phyloP scores from a whole-genome alignment of 1,139 yeast species.

The Pichia sp. region DNA sequence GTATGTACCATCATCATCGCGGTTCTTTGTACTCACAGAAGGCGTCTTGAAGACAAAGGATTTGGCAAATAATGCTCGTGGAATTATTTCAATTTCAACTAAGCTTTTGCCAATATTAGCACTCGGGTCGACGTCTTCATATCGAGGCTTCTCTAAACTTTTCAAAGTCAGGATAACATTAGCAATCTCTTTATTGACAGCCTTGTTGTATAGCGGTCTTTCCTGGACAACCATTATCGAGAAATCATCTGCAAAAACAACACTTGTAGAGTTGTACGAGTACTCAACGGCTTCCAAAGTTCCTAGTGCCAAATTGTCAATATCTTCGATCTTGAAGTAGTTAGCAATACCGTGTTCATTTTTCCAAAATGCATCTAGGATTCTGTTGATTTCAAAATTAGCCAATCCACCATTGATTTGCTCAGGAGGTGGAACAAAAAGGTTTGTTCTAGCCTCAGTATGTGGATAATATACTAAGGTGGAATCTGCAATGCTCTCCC shows the following conservation, averaged over 20 bases:
- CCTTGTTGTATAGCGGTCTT: slow-evolving; percentile 25
- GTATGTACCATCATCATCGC: slow-evolving; percentile 10
- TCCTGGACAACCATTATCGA: slow-evolving; percentile 22
- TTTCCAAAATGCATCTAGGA: slow-evolving; percentile 28
- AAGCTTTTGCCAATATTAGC: slow-evolving; percentile 17
- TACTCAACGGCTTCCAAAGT: slow-evolving; percentile 27
- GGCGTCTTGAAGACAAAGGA: slow-evolving; percentile 25
- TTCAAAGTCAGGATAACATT: slow-evolving; percentile 21
- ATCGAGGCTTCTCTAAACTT: slow-evolving; percentile 15
- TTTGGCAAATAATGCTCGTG: slow-evolving; percentile 18
- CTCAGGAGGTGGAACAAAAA: slow-evolving; percentile 19
- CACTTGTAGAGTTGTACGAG: slow-evolving; percentile 20
- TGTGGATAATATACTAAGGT: slow-evolving; percentile 19
- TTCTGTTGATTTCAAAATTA: slow-evolving; percentile 25
- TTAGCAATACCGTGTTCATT: slow-evolving; percentile 28
- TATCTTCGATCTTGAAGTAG: slow-evolving; percentile 18
- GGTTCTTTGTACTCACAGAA: slow-evolving; percentile 11
- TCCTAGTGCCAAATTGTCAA: slow-evolving; percentile 26
- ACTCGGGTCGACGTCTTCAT: slow-evolving; percentile 21
- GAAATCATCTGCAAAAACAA: slow-evolving; percentile 14
- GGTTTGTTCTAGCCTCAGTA: slow-evolving; percentile 2
- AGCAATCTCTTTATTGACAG: slow-evolving; percentile 21
- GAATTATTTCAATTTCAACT: slow-evolving; percentile 29
- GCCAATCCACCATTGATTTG: slow-evolving; percentile 24
- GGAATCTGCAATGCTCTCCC: slow-evolving; percentile 19